Percentiles rank a stretch among this genome's conserved stretches.
Evolutionary conservation across 2,329 filamentous ascomycete species (phyloP).

Genomic region (Phialemoniopsis sp.): DNA sequence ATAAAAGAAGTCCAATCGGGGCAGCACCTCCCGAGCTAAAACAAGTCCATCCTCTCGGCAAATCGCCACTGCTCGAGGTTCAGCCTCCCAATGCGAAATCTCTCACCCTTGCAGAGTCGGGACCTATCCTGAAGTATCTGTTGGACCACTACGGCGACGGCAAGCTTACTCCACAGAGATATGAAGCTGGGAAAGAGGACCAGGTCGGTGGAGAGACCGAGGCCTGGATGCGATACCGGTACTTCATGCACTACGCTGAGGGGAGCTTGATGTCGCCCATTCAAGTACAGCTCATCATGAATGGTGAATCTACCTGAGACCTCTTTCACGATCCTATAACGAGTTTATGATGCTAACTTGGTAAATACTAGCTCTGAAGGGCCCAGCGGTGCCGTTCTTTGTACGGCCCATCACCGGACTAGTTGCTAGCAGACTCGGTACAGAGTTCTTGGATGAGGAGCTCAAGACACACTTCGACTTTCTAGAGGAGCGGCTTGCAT

Average conservation of each 20-base stretch:
- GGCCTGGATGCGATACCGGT: conserved; percentile 51
- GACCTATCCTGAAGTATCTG: conserved; percentile 74
- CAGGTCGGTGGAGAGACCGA: conserved; percentile 54
- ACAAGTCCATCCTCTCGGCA: conserved; percentile 76
- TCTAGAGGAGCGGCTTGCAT: conserved; percentile 40
- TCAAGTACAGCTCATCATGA: conserved; percentile 58
- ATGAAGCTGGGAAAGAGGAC: conserved; percentile 47
- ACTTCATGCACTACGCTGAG: conserved; percentile 79
- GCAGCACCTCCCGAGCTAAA: conserved; percentile 71
- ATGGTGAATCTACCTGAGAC: conserved; percentile 24
- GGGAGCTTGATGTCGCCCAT: conserved; percentile 73
- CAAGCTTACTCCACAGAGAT: conserved; percentile 43
- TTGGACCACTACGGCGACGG: conserved; percentile 52
- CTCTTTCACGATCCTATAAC: not conserved
- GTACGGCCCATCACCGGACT: conserved; percentile 43
- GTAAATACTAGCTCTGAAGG: conserved; percentile 32
- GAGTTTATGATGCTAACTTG: not conserved
- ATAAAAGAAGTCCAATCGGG: conserved; percentile 54
- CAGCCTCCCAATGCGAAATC: conserved; percentile 28
- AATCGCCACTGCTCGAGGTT: conserved; percentile 72
- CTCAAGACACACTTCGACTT: conserved; percentile 35
- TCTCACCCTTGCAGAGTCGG: conserved; percentile 72
- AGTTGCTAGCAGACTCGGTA: conserved; percentile 33
- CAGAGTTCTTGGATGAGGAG: conserved; percentile 38
- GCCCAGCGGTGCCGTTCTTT: conserved; percentile 42